Conservation (phyloP, 1,284 basidiomycete species). For the Cerioporus squamosus region DNA sequence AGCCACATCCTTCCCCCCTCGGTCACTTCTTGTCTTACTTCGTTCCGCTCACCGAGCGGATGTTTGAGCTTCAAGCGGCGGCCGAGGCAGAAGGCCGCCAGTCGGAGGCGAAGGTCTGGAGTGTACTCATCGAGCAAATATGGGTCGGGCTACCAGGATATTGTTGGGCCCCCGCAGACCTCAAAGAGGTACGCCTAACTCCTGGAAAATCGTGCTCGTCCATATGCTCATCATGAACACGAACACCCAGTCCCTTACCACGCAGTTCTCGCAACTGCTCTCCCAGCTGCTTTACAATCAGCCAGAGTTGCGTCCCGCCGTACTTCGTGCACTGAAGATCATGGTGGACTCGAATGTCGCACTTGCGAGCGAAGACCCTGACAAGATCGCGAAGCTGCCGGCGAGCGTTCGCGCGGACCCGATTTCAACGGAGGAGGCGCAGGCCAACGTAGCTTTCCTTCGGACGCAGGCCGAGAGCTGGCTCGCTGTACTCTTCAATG, state of each 20-base stretch:
- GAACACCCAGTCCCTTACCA: conserved; percentile 66
- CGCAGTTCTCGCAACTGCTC: conserved; percentile 84
- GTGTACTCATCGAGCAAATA: conserved; percentile 89
- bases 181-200: conserved; percentile 49
- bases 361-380: conserved; percentile 42
- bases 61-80: conserved; percentile 87
- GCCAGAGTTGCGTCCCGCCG: conserved; percentile 79
- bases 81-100: conserved; percentile 73
- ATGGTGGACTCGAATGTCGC: conserved; percentile 78
- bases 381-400: conserved; percentile 34
- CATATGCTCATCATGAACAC: background rate
- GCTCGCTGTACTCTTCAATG: conserved; percentile 94
- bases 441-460: conserved; percentile 75
- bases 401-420: conserved; percentile 39
- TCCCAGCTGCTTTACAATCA: conserved; percentile 92
- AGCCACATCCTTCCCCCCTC: conserved; percentile 81
- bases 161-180: conserved; percentile 67
- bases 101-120: conserved; percentile 94
- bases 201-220: background rate
- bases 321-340: conserved; percentile 82
- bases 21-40: conserved; percentile 90
- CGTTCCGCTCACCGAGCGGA: conserved; percentile 90
- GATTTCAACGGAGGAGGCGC: conserved; percentile 60
- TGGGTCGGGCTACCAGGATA: conserved; percentile 93
- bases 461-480: conserved; percentile 87